phyloP scores from a whole-genome alignment of 805 yeast genomes.

The Geotrichum ghanense region DNA sequence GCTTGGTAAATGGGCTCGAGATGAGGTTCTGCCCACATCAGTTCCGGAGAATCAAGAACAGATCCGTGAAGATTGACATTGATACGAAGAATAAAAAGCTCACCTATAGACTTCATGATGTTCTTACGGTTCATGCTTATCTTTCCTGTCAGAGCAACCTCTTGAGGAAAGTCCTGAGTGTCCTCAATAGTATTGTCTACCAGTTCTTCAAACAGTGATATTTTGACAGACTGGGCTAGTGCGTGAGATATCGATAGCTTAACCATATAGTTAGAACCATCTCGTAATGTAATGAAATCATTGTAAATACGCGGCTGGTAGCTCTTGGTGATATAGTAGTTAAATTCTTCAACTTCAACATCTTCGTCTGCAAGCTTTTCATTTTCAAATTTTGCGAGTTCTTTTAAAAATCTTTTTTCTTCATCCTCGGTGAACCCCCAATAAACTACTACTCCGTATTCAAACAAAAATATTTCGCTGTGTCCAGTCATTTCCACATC shows the following conservation, averaged over 20 bases:
- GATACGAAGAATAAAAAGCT: constrained; percentile 65
- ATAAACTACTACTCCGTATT: constrained; percentile 92
- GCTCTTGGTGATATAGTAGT: constrained; percentile 84
- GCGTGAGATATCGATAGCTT: constrained; percentile 93
- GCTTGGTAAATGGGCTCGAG: constrained; percentile 96
- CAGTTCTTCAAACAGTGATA: constrained; percentile 87
- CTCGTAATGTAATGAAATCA: constrained; percentile 87
- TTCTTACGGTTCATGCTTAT: constrained; percentile 90
- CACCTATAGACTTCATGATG: constrained; percentile 96
- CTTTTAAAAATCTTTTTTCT: constrained; percentile 69
- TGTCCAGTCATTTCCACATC: constrained; percentile 61
- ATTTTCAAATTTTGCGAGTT: constrained; percentile 77
- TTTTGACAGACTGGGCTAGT: constrained; percentile 88
- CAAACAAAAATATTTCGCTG: constrained; percentile 79
- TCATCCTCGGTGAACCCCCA: constrained; percentile 91
- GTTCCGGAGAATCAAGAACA: constrained; percentile 90
- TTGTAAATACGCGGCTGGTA: constrained; percentile 95
- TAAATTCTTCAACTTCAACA: constrained; percentile 88
- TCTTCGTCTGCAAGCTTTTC: constrained; percentile 89
- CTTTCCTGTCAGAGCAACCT: constrained; percentile 88
- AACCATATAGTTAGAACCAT: constrained; percentile 81
- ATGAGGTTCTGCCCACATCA: constrained; percentile 99
- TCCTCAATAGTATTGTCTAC: constrained; percentile 96
- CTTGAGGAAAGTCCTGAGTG: constrained; percentile 94
- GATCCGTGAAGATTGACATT: constrained; percentile 34